phyloP scores from a whole-genome alignment of 208 protist genomes.

The Acanthamoeba sp. region DNA sequence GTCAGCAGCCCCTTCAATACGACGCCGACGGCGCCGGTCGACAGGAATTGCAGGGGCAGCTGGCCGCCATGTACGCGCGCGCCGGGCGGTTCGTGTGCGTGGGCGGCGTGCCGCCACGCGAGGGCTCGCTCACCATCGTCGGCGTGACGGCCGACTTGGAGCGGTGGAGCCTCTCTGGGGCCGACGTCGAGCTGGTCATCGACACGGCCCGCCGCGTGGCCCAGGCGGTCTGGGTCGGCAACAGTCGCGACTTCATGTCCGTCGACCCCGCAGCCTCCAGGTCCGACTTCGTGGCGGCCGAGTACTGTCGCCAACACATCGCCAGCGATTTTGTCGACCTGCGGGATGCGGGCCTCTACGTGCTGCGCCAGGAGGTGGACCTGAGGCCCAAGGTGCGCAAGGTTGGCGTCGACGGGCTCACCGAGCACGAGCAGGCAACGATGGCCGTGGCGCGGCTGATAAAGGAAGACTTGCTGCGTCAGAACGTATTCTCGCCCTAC shows the following conservation, averaged over 20 bases:
- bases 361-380: conserved; percentile 99
- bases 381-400: conserved; percentile 99
- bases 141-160: conserved; percentile 99
- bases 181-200: not conserved
- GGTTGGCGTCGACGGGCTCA: conserved; percentile 99
- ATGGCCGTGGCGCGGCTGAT: conserved; percentile 99
- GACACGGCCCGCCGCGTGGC: not conserved
- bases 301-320: conserved; percentile 97
- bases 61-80: no score
- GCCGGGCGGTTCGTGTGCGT: conserved; percentile 93
- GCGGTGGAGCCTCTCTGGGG: not conserved
- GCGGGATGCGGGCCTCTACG: conserved; percentile 94
- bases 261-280: conserved; percentile 97
- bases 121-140: conserved; percentile 99
- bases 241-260: no score
- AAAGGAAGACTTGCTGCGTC: conserved; percentile 99
- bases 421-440: conserved; percentile 99
- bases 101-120: conserved; percentile 95
- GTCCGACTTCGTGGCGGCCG: conserved; percentile 97
- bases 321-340: conserved; percentile 97
- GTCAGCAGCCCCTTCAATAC: not conserved
- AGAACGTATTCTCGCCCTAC: conserved; percentile 99
- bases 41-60: no score
- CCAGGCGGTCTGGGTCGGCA: not conserved
- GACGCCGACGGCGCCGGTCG: no score